Evolutionary conservation across 129 eudicot genomes (phyloP).

Genomic region (Erigeron canadensis): DNA sequence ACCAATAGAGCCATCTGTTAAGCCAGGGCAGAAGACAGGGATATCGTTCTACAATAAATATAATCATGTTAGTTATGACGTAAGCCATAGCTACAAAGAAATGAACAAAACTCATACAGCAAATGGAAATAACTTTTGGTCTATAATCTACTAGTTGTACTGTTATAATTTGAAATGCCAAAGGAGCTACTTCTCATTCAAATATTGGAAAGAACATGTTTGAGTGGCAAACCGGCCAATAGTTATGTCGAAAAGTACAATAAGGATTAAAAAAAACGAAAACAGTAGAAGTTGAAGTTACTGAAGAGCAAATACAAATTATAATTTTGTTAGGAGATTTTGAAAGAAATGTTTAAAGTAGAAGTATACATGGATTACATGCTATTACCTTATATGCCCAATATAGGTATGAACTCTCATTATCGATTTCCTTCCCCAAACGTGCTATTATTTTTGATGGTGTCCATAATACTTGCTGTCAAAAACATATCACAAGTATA

Average conservation of each 20-base stretch:
- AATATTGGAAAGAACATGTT: not conserved
- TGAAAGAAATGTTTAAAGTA: not conserved
- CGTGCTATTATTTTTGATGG: conserved; percentile 94
- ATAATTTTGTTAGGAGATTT: not conserved
- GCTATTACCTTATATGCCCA: conserved; percentile 91
- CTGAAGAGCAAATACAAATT: not conserved
- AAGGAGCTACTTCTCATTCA: not conserved
- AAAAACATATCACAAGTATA: conserved; percentile 9
- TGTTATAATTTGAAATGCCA: not conserved
- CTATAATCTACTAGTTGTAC: not conserved
- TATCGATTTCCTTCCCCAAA: conserved; percentile 86
- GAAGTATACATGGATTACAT: not conserved
- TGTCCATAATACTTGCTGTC: conserved; percentile 79
- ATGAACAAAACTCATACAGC: not conserved
- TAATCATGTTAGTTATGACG: not conserved
- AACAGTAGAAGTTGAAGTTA: not conserved
- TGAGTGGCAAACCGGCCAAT: not conserved
- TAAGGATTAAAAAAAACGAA: not conserved
- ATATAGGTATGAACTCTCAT: conserved; percentile 83
- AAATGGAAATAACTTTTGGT: not conserved
- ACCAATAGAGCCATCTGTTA: conserved; percentile 92
- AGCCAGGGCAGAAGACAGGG: conserved; percentile 85
- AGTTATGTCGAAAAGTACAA: not conserved
- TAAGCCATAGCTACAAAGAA: conserved; percentile 4
- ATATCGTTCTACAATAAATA: conserved; percentile 57